A percentile compares a stretch with the other conserved stretches of the same genome.
Conservation (phyloP, 345 rosid genomes). For the Eucalyptus paniculata region DNA sequence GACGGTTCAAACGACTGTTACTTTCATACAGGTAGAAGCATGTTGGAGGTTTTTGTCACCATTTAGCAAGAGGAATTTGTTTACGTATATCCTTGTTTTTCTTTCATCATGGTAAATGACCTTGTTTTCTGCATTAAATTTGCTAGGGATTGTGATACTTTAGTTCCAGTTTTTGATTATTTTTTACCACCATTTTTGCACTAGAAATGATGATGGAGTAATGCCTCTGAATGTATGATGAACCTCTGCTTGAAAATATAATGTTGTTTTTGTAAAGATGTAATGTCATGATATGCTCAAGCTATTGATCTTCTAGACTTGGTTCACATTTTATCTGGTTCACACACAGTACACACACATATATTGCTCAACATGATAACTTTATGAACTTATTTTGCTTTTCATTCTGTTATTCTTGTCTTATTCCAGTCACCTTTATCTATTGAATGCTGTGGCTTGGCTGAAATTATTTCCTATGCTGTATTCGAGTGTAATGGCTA, state of each 20-base stretch:
- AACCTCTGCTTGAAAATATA: background rate
- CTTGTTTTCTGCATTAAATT: background rate
- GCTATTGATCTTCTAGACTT: background rate
- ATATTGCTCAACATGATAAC: background rate
- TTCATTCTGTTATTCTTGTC: background rate
- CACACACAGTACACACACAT: background rate
- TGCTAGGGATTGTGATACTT: background rate
- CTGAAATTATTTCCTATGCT: background rate
- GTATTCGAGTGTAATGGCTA: background rate
- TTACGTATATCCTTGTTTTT: conserved; percentile 20
- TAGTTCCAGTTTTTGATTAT: background rate
- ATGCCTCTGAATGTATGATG: background rate
- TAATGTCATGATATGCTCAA: background rate
- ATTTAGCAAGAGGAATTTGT: background rate
- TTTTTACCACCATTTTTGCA: background rate
- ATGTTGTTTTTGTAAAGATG: background rate
- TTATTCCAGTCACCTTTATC: background rate
- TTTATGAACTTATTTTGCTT: background rate
- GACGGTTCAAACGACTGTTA: conserved; percentile 98
- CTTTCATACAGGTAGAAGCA: conserved; percentile 70
- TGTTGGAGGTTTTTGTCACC: background rate
- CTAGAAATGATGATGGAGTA: background rate
- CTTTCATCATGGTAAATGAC: background rate
- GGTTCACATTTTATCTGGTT: background rate
- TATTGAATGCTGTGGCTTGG: background rate